Conservation (phyloP, 257 asterid species). For the Striga asiatica region DNA sequence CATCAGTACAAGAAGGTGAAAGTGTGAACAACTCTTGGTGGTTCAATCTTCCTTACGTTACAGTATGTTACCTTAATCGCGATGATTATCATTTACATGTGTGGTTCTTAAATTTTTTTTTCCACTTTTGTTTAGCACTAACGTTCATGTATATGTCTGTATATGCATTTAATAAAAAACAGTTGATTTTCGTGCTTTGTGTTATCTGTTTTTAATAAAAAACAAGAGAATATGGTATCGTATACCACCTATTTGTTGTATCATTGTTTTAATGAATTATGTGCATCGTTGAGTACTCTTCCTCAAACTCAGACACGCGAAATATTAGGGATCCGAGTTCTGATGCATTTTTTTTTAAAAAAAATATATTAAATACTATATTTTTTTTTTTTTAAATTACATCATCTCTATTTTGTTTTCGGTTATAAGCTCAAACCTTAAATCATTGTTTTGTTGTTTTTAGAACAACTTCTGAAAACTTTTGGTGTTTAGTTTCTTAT, state of each 20-base stretch:
- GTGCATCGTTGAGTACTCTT: no score
- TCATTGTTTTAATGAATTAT: neutral
- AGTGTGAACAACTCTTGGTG: constrained; percentile 57
- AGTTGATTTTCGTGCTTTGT: no score
- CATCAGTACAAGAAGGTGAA: constrained; percentile 15
- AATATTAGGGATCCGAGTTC: neutral
- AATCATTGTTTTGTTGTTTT: no score
- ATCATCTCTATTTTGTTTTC: no score
- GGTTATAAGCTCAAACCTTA: no score
- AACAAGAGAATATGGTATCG: neutral
- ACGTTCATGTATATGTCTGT: neutral
- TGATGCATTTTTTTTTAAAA: no score
- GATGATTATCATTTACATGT: neutral
- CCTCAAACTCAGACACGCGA: neutral
- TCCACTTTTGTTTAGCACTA: neutral
- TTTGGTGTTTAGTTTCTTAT: no score
- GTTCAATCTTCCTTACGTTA: constrained; percentile 67
- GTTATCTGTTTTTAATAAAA: neutral
- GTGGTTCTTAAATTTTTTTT: neutral
- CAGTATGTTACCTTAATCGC: constrained; percentile 38
- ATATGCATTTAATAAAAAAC: neutral
- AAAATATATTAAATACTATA: no score
- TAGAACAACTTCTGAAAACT: no score
- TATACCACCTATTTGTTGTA: neutral
- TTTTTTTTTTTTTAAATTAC: no score